Evolutionary conservation across 1,139 yeast genomes (phyloP).

Genomic region (Protomyces pachydermus): DNA sequence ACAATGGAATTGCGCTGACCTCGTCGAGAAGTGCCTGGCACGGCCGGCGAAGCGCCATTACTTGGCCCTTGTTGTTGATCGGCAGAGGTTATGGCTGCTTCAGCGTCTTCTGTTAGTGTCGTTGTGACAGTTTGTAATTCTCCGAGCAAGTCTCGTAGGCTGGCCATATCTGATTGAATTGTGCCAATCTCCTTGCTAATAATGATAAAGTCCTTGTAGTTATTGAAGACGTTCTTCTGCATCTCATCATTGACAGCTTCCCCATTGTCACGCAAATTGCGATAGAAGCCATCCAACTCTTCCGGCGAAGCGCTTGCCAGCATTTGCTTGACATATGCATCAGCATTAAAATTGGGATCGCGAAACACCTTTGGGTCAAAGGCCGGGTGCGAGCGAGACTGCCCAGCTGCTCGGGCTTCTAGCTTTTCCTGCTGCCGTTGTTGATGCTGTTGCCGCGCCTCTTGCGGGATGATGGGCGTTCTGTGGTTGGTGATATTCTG

Average conservation of each 20-base stretch:
- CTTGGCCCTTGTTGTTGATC: neutral
- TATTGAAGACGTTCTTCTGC: constrained; percentile 30
- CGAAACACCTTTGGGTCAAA: constrained; percentile 23
- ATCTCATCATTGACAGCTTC: constrained; percentile 24
- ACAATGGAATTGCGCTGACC: constrained; percentile 55
- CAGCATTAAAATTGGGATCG: constrained; percentile 27
- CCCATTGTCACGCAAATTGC: constrained; percentile 16
- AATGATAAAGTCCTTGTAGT: constrained; percentile 30
- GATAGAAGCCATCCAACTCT: constrained; percentile 28
- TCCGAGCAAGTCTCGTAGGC: constrained; percentile 25
- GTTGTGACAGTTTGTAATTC: constrained; percentile 20
- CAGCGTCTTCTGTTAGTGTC: constrained; percentile 23
- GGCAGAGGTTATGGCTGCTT: neutral
- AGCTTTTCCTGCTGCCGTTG: neutral
- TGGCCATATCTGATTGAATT: constrained; percentile 27
- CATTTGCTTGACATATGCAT: constrained; percentile 22
- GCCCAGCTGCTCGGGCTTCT: neutral
- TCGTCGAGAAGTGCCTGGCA: constrained; percentile 1
- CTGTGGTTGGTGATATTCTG: constrained; percentile 18
- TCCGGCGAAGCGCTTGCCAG: constrained; percentile 28
- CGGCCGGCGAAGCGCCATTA: neutral
- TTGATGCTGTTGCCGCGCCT: neutral
- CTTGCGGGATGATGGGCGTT: constrained; percentile 16
- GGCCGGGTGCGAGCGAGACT: neutral
- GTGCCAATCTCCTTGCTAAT: constrained; percentile 30